Evolutionary conservation across 805 yeast genomes (phyloP).

Genomic region (Millerozyma acaciae): DNA sequence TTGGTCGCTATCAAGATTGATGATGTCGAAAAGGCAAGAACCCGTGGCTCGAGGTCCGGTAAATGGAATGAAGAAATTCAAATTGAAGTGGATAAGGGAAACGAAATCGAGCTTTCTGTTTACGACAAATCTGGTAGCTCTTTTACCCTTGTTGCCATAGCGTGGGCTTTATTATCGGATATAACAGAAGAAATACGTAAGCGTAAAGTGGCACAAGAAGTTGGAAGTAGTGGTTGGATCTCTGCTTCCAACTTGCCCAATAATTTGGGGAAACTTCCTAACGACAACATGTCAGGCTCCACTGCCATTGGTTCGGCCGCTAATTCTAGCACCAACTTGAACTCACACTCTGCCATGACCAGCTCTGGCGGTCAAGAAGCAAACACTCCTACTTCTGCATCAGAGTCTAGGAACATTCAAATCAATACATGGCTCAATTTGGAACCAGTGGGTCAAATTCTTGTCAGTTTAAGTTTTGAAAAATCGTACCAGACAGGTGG

Average conservation of each 20-base stretch:
- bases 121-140: slow-evolving; percentile 72
- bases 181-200: slow-evolving; percentile 93
- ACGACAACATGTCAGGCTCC: slow-evolving; percentile 5
- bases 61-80: slow-evolving; percentile 81
- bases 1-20: slow-evolving; percentile 77
- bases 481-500: slow-evolving; percentile 45
- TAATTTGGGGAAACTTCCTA: slow-evolving; percentile 8
- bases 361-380: neutral
- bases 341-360: neutral
- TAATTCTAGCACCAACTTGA: neutral
- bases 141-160: slow-evolving; percentile 81
- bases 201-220: slow-evolving; percentile 72
- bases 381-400: slow-evolving; percentile 6
- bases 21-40: slow-evolving; percentile 76
- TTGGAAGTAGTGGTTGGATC: slow-evolving; percentile 80
- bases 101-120: slow-evolving; percentile 84
- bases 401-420: slow-evolving; percentile 29
- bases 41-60: slow-evolving; percentile 71
- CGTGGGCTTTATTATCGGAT: slow-evolving; percentile 89
- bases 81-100: slow-evolving; percentile 81
- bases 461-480: slow-evolving; percentile 72
- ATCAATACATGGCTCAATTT: slow-evolving; percentile 83
- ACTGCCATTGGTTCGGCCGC: slow-evolving; percentile 6
- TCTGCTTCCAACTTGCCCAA: slow-evolving; percentile 59
- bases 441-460: slow-evolving; percentile 92